A percentile compares a stretch with the other conserved stretches of the same genome.
Conservation (phyloP, 2,329 filamentous ascomycete genomes). For the Seiridium cupressi region DNA sequence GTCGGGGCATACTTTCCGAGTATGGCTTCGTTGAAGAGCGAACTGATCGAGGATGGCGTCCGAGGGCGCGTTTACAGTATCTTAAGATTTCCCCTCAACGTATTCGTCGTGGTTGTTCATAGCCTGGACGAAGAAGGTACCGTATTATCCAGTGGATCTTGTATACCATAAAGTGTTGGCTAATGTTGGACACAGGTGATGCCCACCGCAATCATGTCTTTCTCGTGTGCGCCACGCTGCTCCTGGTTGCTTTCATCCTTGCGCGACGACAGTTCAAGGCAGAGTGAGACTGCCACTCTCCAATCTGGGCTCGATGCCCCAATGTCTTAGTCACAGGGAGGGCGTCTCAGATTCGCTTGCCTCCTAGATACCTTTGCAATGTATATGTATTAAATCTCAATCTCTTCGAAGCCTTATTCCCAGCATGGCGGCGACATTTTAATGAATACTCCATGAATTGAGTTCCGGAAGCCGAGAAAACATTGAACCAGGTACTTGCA, state of each 20-base stretch:
- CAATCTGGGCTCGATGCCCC: neutral
- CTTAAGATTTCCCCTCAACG: conserved; percentile 50
- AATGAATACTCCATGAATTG: too few relatives aligned
- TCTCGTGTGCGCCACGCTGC: conserved; percentile 7
- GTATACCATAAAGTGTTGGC: neutral
- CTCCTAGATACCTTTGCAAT: too few relatives aligned
- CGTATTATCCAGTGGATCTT: neutral
- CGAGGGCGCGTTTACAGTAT: conserved; percentile 55
- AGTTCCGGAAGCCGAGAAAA: too few relatives aligned
- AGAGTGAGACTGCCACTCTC: neutral
- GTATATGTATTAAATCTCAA: too few relatives aligned
- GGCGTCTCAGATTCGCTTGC: too few relatives aligned
- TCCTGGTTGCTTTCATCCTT: conserved; percentile 7
- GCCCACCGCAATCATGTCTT: conserved; percentile 12
- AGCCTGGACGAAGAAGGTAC: conserved; percentile 42
- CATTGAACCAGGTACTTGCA: too few relatives aligned
- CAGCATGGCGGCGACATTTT: too few relatives aligned
- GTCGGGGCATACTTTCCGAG: conserved; percentile 55
- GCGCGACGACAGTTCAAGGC: conserved; percentile 4
- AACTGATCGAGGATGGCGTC: conserved; percentile 43
- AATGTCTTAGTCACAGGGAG: too few relatives aligned
- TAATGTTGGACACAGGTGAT: conserved; percentile 6
- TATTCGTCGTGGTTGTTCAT: conserved; percentile 39
- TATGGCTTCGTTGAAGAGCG: conserved; percentile 50
- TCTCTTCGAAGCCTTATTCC: too few relatives aligned